Conservation (phyloP, 805 yeast species). For the Clavispora fructus region DNA sequence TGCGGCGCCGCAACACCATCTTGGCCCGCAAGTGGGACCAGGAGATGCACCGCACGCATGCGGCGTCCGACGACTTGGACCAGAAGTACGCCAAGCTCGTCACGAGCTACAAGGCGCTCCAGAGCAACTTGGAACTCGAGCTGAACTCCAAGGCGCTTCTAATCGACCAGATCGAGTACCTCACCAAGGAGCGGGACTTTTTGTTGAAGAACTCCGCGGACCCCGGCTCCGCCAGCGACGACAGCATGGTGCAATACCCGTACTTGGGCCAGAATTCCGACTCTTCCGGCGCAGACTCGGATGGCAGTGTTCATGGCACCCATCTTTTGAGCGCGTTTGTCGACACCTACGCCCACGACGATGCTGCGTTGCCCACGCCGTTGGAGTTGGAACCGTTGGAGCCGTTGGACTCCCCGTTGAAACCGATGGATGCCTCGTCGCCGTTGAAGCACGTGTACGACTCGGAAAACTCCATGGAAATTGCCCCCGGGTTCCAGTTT, state of each 20-base stretch:
- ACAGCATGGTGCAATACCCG: slow-evolving; percentile 1
- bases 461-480: slow-evolving; percentile 17
- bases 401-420: slow-evolving; percentile 26
- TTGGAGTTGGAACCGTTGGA: too few relatives aligned
- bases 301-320: slow-evolving; percentile 16
- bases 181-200: slow-evolving; percentile 31
- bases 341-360: slow-evolving; percentile 9
- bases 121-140: slow-evolving; percentile 49
- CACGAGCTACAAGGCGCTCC: slow-evolving; percentile 36
- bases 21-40: slow-evolving; percentile 16
- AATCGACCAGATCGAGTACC: slow-evolving; percentile 49
- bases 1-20: slow-evolving; percentile 17
- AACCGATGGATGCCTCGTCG: slow-evolving; percentile 1
- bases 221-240: neutral
- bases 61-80: slow-evolving; percentile 5
- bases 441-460: neutral
- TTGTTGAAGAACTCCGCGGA: slow-evolving; percentile 7
- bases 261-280: slow-evolving; percentile 6
- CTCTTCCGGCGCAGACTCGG: slow-evolving; percentile 12
- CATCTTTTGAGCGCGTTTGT: slow-evolving; percentile 20
- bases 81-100: slow-evolving; percentile 25
- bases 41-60: slow-evolving; percentile 3
- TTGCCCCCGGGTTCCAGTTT: slow-evolving; percentile 22
- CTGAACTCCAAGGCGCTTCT: slow-evolving; percentile 46
- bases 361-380: slow-evolving; percentile 3